Conservation (phyloP, 345 rosid genomes). For the Salix dunnii region DNA sequence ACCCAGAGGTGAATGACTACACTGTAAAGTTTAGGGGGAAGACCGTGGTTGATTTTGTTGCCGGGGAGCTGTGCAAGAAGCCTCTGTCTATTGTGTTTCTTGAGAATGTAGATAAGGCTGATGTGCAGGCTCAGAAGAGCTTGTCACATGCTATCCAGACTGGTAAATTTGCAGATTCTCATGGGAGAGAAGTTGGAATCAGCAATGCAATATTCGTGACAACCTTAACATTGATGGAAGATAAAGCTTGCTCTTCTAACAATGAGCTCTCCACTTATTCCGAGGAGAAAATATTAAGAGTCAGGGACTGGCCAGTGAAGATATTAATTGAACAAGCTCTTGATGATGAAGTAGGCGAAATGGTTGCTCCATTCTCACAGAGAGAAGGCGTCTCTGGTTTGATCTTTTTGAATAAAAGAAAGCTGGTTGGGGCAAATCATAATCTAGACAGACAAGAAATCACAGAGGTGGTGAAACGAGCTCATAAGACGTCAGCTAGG, state of each 20-base stretch:
- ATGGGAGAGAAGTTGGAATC: conserved; percentile 49
- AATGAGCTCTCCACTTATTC: conserved; percentile 26
- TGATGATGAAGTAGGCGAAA: background rate
- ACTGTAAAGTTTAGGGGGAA: conserved; percentile 43
- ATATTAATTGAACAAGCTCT: conserved; percentile 23
- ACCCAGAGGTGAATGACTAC: conserved; percentile 23
- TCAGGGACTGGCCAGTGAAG: conserved; percentile 50
- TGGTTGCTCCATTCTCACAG: conserved; percentile 1
- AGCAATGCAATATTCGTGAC: conserved; percentile 44
- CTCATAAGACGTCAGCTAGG: conserved; percentile 21
- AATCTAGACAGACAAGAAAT: background rate
- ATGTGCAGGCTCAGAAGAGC: conserved; percentile 37
- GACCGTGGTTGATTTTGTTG: conserved; percentile 48
- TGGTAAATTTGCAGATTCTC: conserved; percentile 51
- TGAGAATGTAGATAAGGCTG: conserved; percentile 64
- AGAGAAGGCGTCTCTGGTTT: conserved; percentile 11
- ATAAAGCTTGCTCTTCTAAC: conserved; percentile 11
- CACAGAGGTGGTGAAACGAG: conserved; percentile 1
- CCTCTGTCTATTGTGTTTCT: conserved; percentile 54
- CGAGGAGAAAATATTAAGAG: conserved; percentile 48
- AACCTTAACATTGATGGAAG: conserved; percentile 19
- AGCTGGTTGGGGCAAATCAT: conserved; percentile 26
- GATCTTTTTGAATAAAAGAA: conserved; percentile 29
- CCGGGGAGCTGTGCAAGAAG: conserved; percentile 46
- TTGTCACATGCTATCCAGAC: conserved; percentile 52